These are phyloP conservation scores for Termitomyces sp. DNA, from an alignment of 768 basidiomycete genomes.

Conservation along the genomic window DNA sequence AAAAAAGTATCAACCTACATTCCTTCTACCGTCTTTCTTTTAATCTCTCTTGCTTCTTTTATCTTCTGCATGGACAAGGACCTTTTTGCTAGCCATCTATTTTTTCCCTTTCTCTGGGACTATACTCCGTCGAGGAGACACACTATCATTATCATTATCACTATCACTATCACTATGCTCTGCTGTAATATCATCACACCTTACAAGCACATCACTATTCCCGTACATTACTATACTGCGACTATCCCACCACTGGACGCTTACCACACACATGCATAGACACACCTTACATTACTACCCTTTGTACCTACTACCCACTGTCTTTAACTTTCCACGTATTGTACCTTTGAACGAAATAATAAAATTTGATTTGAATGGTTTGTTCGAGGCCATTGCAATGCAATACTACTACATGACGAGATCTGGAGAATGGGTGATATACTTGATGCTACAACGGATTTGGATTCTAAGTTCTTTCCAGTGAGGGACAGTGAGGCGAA, in stretches of 20 bases:
- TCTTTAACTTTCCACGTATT: conserved; percentile 8
- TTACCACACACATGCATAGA: conserved; percentile 1
- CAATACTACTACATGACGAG: not conserved
- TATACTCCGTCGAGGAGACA: conserved; percentile 4
- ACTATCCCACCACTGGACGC: not conserved
- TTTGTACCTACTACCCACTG: conserved; percentile 13
- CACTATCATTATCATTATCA: conserved; percentile 18
- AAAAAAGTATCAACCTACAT: not conserved
- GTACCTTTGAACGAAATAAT: conserved; percentile 3
- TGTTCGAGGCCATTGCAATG: not conserved
- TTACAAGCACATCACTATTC: conserved; percentile 5
- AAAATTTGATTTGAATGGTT: not conserved
- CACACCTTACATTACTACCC: conserved; percentile 8
- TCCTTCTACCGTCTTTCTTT: conserved; percentile 8
- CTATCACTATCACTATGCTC: conserved; percentile 17
- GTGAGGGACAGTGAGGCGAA: not conserved
- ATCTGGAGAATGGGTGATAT: not conserved
- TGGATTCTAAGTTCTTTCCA: not conserved
- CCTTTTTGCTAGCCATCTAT: conserved; percentile 22
- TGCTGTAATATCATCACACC: conserved; percentile 7
- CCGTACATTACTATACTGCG: conserved; percentile 7
- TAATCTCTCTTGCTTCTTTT: conserved; percentile 11
- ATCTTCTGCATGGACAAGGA: not conserved
- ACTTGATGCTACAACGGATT: not conserved
- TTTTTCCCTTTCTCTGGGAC: conserved; percentile 5